Percentiles rank a stretch among this genome's conserved stretches.
These are phyloP conservation scores for Trametopsis cervina DNA, from an alignment of 768 basidiomycete genomes.

Conservation along the genomic window DNA sequence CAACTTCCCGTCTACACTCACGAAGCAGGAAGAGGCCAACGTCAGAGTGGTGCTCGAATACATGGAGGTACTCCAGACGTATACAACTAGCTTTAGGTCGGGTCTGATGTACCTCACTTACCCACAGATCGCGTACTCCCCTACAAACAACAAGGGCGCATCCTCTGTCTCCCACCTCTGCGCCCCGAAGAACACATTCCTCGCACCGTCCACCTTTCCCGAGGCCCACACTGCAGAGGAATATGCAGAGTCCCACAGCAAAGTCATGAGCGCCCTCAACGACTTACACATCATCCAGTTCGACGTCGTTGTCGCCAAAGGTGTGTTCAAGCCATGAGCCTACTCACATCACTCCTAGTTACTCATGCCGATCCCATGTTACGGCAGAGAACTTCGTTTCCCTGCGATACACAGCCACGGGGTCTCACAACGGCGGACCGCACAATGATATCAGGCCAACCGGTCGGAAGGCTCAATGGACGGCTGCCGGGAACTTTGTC, in stretches of 20 bases:
- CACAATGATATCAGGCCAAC: constrained; percentile 12
- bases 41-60: constrained; percentile 14
- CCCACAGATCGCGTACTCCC: constrained; percentile 16
- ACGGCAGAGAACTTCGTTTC: constrained; percentile 13
- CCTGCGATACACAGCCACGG: constrained; percentile 13
- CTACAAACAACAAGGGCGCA: constrained; percentile 11
- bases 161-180: constrained; percentile 12
- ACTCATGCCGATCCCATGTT: neutral
- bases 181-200: constrained; percentile 9
- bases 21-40: constrained; percentile 10
- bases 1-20: constrained; percentile 11
- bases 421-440: constrained; percentile 10
- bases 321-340: neutral
- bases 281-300: constrained; percentile 14
- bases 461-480: constrained; percentile 11
- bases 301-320: constrained; percentile 15
- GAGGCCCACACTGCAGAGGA: constrained; percentile 11
- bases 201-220: constrained; percentile 14
- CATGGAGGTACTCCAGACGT: constrained; percentile 11
- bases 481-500: constrained; percentile 14
- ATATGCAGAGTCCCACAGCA: constrained; percentile 11
- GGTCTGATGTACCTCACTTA: too few species aligned
- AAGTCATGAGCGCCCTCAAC: constrained; percentile 13
- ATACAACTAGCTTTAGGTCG: neutral
- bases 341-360: neutral